phyloP scores from a whole-genome alignment of 2,329 filamentous ascomycete genomes.

The Xylaria arbuscula region DNA sequence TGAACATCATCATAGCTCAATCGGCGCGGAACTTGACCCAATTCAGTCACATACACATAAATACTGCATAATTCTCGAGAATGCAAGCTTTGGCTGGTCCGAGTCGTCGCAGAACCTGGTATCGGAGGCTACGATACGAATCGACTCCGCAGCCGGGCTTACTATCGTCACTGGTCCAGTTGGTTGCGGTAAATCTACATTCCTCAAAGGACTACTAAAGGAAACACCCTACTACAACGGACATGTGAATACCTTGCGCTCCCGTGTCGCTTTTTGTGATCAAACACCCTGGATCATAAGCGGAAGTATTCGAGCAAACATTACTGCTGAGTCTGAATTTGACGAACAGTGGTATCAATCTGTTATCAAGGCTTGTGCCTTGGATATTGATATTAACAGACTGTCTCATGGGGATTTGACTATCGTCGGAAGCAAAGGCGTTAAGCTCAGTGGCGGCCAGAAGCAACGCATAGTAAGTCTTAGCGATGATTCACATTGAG shows the following conservation, averaged over 20 bases:
- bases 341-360: slow-evolving; percentile 47
- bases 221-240: slow-evolving; percentile 25
- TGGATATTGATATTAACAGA: slow-evolving; percentile 45
- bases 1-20: neutral
- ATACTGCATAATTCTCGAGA: slow-evolving; percentile 17
- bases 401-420: slow-evolving; percentile 42
- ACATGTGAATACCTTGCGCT: neutral
- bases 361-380: slow-evolving; percentile 39
- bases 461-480: slow-evolving; percentile 40
- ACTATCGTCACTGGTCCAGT: slow-evolving; percentile 30
- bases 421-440: slow-evolving; percentile 39
- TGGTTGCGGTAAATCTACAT: slow-evolving; percentile 31
- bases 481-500: neutral
- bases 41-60: neutral
- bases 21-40: neutral
- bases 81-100: slow-evolving; percentile 32
- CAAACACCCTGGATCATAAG: slow-evolving; percentile 50
- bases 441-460: slow-evolving; percentile 42
- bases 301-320: slow-evolving; percentile 50
- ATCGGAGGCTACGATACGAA: slow-evolving; percentile 20
- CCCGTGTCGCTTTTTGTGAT: slow-evolving; percentile 29
- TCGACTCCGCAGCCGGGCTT: slow-evolving; percentile 18
- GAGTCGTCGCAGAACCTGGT: slow-evolving; percentile 26
- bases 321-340: slow-evolving; percentile 42
- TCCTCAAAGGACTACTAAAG: slow-evolving; percentile 30